phyloP scores from a whole-genome alignment of 108 stramenopile genomes.

The Nitzschia inconspicua region DNA sequence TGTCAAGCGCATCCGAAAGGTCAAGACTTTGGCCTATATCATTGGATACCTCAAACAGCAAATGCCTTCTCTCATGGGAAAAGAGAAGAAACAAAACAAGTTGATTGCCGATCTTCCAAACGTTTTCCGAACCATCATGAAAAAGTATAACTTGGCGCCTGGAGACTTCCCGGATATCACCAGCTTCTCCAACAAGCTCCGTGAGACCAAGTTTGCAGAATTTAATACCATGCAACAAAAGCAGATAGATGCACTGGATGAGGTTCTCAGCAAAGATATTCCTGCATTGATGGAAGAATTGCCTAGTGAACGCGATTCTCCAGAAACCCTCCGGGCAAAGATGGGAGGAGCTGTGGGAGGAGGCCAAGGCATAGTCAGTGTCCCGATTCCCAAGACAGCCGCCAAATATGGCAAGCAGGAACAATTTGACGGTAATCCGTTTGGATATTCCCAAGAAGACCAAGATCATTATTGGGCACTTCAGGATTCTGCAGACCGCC shows the following conservation, averaged over 20 bases:
- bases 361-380: background rate
- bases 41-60: conserved; percentile 92
- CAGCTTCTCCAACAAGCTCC: conserved; percentile 70
- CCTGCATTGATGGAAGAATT: conserved; percentile 65
- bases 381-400: conserved; percentile 64
- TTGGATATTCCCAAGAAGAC: conserved; percentile 67
- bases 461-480: conserved; percentile 82
- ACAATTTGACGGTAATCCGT: conserved; percentile 66
- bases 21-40: conserved; percentile 85
- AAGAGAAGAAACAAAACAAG: conserved; percentile 96
- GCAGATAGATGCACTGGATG: conserved; percentile 74
- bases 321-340: conserved; percentile 74
- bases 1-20: conserved; percentile 96
- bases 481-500: conserved; percentile 79
- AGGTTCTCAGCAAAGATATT: conserved; percentile 62
- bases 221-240: conserved; percentile 75
- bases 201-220: conserved; percentile 87
- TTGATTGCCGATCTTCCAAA: conserved; percentile 90
- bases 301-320: conserved; percentile 82
- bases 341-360: conserved; percentile 31
- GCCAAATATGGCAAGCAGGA: conserved; percentile 68
- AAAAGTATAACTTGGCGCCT: conserved; percentile 88
- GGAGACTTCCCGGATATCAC: conserved; percentile 90
- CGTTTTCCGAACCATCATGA: conserved; percentile 90
- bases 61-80: conserved; percentile 96